A percentile compares a stretch with the other conserved stretches of the same genome.
These are phyloP conservation scores for Penicillium silybi DNA, from an alignment of 495 filamentous ascomycete genomes.

Conservation along the genomic window DNA sequence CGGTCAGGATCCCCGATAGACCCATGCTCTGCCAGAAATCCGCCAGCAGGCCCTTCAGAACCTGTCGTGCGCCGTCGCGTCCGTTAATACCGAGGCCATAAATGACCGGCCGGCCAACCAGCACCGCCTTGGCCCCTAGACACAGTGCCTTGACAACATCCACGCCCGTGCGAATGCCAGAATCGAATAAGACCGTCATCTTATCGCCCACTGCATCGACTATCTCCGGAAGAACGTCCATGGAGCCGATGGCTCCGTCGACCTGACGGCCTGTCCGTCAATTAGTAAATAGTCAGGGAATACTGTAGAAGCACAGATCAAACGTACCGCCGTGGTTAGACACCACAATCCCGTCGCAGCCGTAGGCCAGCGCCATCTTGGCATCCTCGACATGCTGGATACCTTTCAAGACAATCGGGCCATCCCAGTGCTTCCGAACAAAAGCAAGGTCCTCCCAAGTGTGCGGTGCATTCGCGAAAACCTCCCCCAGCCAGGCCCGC, in stretches of 20 bases:
- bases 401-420: constrained; percentile 51
- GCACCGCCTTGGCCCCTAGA: constrained; percentile 82
- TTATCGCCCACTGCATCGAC: constrained; percentile 54
- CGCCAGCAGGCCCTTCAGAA: constrained; percentile 53
- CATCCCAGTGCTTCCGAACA: constrained; percentile 56
- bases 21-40: constrained; percentile 61
- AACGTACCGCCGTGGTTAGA: constrained; percentile 48
- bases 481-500: constrained; percentile 45
- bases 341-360: constrained; percentile 51
- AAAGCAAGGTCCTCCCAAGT: constrained; percentile 57
- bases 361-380: constrained; percentile 40
- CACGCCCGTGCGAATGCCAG: constrained; percentile 55
- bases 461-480: constrained; percentile 49
- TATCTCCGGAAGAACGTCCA: constrained; percentile 64
- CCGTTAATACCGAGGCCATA: constrained; percentile 70
- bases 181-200: constrained; percentile 60
- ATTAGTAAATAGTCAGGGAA: neutral
- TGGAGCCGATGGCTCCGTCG: constrained; percentile 59
- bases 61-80: constrained; percentile 53
- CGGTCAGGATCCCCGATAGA: constrained; percentile 49
- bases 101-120: constrained; percentile 81
- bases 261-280: constrained; percentile 51
- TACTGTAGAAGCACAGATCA: neutral
- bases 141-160: constrained; percentile 83
- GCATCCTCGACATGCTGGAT: constrained; percentile 52